Percentiles rank a stretch among this genome's conserved stretches.
phyloP scores from a whole-genome alignment of 495 filamentous ascomycete genomes.

The Chaetomium fimeti region DNA sequence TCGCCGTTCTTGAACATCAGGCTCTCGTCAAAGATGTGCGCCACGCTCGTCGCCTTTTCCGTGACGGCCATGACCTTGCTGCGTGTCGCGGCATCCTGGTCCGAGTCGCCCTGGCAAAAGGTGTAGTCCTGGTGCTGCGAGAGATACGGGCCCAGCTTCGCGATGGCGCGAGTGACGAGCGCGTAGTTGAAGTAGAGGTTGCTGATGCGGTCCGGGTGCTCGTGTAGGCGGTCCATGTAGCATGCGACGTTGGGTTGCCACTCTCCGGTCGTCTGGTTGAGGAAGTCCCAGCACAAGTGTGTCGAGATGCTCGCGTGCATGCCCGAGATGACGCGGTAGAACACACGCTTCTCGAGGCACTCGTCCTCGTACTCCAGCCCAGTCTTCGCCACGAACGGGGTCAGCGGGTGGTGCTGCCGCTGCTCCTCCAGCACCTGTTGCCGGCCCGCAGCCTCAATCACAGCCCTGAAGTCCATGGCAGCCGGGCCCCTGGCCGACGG shows the following conservation, averaged over 20 bases:
- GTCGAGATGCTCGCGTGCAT: conserved; percentile 98
- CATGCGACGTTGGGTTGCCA: conserved; percentile 92
- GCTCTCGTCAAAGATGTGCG: conserved; percentile 86
- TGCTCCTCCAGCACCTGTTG: conserved; percentile 56
- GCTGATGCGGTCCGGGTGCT: conserved; percentile 84
- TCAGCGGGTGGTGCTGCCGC: conserved; percentile 51
- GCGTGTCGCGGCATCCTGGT: conserved; percentile 75
- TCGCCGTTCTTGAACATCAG: conserved; percentile 85
- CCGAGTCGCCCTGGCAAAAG: conserved; percentile 83
- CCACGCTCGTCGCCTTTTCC: conserved; percentile 60
- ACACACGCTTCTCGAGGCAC: conserved; percentile 95
- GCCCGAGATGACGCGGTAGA: conserved; percentile 88
- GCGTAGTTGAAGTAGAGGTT: conserved; percentile 99
- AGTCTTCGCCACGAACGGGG: conserved; percentile 49
- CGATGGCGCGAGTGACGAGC: conserved; percentile 80
- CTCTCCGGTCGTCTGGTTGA: conserved; percentile 91
- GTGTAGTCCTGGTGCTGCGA: conserved; percentile 61
- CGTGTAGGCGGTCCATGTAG: conserved; percentile 80
- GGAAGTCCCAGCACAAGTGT: conserved; percentile 92
- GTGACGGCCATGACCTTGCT: conserved; percentile 73
- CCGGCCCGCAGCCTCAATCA: conserved; percentile 70
- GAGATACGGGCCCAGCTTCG: conserved; percentile 85
- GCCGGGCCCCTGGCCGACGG: conserved; percentile 58
- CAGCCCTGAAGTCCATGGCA: conserved; percentile 76
- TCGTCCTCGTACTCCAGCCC: conserved; percentile 78